Percentiles rank a stretch among this genome's conserved stretches.
Evolutionary conservation across 2,329 filamentous ascomycete species (phyloP).

Genomic region (Neopestalotiopsis sp.): DNA sequence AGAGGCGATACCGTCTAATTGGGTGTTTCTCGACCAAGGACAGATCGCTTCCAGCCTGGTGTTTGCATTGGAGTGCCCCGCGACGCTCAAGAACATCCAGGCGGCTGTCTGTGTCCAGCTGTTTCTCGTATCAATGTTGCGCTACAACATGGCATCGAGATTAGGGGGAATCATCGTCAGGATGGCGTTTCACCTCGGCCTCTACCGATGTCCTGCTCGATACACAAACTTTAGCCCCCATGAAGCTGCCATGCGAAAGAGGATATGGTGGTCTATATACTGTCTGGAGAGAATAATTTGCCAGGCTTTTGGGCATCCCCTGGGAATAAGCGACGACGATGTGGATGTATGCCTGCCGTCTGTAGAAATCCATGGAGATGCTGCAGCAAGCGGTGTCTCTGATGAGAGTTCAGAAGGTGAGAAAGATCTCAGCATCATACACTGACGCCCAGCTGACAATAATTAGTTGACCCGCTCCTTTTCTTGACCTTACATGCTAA

Average conservation of each 20-base stretch:
- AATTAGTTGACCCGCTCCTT: constrained; percentile 14
- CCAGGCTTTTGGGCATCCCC: constrained; percentile 60
- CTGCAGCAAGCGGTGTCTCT: not conserved
- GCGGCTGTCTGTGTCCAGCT: constrained; percentile 59
- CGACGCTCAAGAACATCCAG: constrained; percentile 53
- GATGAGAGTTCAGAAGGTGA: not conserved
- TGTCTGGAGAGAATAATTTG: constrained; percentile 60
- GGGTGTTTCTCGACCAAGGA: constrained; percentile 55
- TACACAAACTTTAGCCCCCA: constrained; percentile 54
- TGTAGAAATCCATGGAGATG: constrained; percentile 47
- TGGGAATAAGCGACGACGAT: constrained; percentile 63
- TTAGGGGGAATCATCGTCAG: constrained; percentile 60
- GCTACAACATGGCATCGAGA: constrained; percentile 61
- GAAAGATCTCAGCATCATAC: not conserved
- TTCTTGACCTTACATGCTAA: constrained; percentile 24
- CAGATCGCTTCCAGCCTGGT: constrained; percentile 56
- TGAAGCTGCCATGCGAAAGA: constrained; percentile 53
- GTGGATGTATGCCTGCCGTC: constrained; percentile 62
- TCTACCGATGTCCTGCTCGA: constrained; percentile 61
- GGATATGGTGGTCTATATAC: constrained; percentile 64
- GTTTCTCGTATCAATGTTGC: constrained; percentile 61
- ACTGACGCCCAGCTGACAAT: not conserved
- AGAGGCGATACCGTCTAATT: constrained; percentile 43
- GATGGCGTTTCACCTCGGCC: constrained; percentile 60
- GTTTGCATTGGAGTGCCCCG: constrained; percentile 50